Percentiles rank a stretch among this genome's conserved stretches.
These are phyloP conservation scores for Ailanthus altissimus DNA, from an alignment of 345 rosid genomes.

Conservation along the genomic window DNA sequence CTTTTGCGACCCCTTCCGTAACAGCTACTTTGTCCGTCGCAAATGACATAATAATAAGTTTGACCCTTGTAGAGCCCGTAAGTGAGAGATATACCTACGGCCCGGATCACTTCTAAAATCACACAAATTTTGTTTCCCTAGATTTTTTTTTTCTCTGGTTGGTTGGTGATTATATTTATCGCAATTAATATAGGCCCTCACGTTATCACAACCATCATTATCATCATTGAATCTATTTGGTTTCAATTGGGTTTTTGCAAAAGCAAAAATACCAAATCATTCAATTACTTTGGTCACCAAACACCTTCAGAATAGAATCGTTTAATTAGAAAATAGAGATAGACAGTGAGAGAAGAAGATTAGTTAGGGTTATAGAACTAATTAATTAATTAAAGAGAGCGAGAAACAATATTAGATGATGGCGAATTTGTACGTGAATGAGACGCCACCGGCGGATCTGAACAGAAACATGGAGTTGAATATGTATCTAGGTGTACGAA, in stretches of 20 bases:
- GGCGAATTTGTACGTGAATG: constrained; percentile 57
- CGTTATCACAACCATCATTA: neutral
- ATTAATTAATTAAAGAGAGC: neutral
- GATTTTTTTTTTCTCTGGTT: no score
- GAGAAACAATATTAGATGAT: neutral
- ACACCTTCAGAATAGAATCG: no score
- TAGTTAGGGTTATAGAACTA: neutral
- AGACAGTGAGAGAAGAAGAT: neutral
- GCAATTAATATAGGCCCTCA: neutral
- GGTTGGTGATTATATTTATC: no score
- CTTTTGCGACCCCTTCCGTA: no score
- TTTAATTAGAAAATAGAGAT: neutral
- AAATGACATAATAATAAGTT: no score
- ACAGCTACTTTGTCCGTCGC: no score
- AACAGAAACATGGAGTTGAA: no score
- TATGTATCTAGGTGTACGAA: constrained; percentile 87
- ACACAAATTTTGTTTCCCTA: no score
- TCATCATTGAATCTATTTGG: no score
- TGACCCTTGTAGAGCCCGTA: no score
- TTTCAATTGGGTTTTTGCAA: neutral
- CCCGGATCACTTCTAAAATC: no score
- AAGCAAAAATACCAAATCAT: neutral
- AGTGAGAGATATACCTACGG: no score
- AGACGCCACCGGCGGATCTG: constrained; percentile 77
- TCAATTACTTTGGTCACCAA: neutral